Conservation (phyloP, 1,139 yeast genomes). For the Lodderomyces beijingensis region DNA sequence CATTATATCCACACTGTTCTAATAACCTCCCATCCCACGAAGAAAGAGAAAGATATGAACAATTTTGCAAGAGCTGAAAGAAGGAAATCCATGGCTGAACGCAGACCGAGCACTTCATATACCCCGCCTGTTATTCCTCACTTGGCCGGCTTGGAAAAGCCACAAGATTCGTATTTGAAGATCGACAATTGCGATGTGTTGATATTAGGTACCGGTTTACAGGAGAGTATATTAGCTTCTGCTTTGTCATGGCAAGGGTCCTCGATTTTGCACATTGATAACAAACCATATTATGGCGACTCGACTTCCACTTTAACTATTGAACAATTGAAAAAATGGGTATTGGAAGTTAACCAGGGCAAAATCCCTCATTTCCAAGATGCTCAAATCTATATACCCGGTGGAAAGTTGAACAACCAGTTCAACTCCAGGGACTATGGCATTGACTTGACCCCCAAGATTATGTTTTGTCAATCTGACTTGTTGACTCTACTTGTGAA, state of each 20-base stretch:
- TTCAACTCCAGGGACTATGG: conserved; percentile 73
- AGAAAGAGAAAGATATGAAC: too few species aligned
- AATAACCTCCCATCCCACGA: too few species aligned
- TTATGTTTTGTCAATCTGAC: conserved; percentile 86
- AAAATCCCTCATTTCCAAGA: conserved; percentile 49
- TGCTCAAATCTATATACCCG: conserved; percentile 72
- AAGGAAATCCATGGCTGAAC: conserved; percentile 71
- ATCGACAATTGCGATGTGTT: conserved; percentile 80
- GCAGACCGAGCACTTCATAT: conserved; percentile 57
- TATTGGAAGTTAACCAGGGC: conserved; percentile 55
- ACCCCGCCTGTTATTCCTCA: conserved; percentile 68
- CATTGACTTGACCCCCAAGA: conserved; percentile 83
- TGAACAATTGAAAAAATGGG: conserved; percentile 83
- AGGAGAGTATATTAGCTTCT: conserved; percentile 86
- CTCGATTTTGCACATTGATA: conserved; percentile 81
- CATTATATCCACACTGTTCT: too few species aligned
- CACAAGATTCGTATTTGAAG: conserved; percentile 42
- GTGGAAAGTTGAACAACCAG: conserved; percentile 36
- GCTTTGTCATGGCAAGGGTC: conserved; percentile 97
- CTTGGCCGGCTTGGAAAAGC: conserved; percentile 71
- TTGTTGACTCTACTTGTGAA: conserved; percentile 71
- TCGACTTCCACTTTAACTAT: conserved; percentile 78
- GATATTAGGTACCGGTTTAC: conserved; percentile 87
- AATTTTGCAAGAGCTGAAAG: conserved; percentile 39
- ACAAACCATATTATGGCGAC: conserved; percentile 83